phyloP scores from a whole-genome alignment of 2,329 filamentous ascomycete genomes.

The Acrocalymma vagum region DNA sequence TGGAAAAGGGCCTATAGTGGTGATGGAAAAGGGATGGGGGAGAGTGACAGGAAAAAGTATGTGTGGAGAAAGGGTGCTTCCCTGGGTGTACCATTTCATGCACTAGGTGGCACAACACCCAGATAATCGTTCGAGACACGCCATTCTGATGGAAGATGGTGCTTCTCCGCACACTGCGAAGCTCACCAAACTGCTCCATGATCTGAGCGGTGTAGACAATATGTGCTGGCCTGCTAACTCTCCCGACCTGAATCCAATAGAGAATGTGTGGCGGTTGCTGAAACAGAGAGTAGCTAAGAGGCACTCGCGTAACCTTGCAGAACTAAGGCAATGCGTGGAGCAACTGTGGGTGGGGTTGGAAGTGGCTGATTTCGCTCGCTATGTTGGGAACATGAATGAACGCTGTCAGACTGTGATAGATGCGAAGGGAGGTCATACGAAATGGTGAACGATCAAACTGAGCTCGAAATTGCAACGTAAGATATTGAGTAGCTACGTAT shows the following conservation, averaged over 20 bases:
- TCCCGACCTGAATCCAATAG: slow-evolving; percentile 19
- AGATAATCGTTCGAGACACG: slow-evolving; percentile 5
- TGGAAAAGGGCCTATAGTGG: slow-evolving; percentile 14
- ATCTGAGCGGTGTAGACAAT: slow-evolving; percentile 7
- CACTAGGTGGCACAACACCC: no score
- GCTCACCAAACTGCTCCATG: slow-evolving; percentile 11
- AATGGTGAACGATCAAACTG: no score
- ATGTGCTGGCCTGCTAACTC: slow-evolving; percentile 20
- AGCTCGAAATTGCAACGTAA: no score
- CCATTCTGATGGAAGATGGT: slow-evolving; percentile 20
- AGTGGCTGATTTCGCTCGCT: slow-evolving; percentile 13
- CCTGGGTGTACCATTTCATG: slow-evolving; percentile 16
- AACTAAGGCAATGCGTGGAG: slow-evolving; percentile 14
- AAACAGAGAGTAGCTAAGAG: slow-evolving; percentile 16
- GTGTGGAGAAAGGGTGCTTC: slow-evolving; percentile 11
- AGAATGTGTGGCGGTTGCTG: slow-evolving; percentile 22
- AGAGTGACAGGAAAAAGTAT: slow-evolving; percentile 9
- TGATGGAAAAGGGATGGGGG: slow-evolving; percentile 17
- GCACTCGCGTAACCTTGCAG: slow-evolving; percentile 8
- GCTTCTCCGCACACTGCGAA: slow-evolving; percentile 16
- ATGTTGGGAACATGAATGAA: slow-evolving; percentile 16
- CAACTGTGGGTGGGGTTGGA: slow-evolving; percentile 14
- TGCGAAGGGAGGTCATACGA: slow-evolving; percentile 16
- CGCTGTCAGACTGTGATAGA: slow-evolving; percentile 16
- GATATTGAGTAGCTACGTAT: no score